Evolutionary conservation across 139 green algal genomes (phyloP).

Genomic region (Chlorella ohadii): DNA sequence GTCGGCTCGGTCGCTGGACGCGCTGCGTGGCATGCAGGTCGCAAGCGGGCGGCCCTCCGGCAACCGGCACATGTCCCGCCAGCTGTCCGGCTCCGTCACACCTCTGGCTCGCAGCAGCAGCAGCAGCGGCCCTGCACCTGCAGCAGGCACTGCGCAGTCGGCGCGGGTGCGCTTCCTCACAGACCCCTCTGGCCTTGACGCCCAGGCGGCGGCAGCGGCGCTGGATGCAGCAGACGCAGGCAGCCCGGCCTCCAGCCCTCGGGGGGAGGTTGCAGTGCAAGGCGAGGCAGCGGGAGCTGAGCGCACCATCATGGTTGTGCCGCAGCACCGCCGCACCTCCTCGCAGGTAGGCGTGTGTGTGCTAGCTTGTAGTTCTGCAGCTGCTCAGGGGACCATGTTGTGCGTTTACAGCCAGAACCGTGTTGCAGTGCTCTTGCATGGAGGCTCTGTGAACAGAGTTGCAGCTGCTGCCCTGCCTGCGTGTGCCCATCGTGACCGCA

Average conservation of each 20-base stretch:
- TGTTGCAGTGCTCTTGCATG: no score
- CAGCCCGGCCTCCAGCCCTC: background rate
- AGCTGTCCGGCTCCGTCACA: conserved; percentile 11
- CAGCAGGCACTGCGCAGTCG: background rate
- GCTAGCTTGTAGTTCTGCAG: no score
- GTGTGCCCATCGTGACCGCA: no score
- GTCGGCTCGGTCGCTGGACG: background rate
- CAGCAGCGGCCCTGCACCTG: background rate
- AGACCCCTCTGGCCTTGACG: background rate
- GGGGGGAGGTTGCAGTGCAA: background rate
- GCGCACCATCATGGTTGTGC: background rate
- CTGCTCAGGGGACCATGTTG: no score
- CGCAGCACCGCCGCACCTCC: background rate
- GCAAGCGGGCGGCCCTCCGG: background rate
- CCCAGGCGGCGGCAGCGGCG: background rate
- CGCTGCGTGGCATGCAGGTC: background rate
- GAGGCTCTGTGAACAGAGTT: no score
- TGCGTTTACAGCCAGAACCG: no score
- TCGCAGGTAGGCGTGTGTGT: conserved; percentile 1
- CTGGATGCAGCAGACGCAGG: background rate
- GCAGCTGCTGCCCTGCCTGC: background rate
- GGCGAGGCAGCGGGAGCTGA: background rate
- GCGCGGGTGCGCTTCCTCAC: conserved; percentile 25
- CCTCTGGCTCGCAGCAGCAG: conserved; percentile 9
- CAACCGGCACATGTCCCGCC: background rate